Percentiles rank a stretch among this genome's conserved stretches.
These are phyloP conservation scores for Colletotrichum viniferum DNA, from an alignment of 2,329 filamentous ascomycete species.

Conservation along the genomic window DNA sequence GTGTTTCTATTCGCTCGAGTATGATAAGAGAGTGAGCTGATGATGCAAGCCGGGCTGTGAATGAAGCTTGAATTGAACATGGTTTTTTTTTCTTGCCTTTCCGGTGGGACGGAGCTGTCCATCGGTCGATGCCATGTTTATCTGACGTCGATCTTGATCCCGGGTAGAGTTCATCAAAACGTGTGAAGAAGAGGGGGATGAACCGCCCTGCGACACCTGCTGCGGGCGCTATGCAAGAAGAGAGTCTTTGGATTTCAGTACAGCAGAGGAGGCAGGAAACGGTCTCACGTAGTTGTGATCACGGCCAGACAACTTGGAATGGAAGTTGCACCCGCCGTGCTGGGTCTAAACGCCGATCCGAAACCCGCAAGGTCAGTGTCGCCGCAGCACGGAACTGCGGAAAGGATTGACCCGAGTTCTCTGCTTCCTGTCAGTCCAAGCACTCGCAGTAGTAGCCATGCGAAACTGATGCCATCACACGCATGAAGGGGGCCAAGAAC, in stretches of 20 bases:
- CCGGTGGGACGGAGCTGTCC: neutral
- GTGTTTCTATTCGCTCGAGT: neutral
- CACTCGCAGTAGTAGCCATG: neutral
- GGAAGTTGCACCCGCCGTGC: neutral
- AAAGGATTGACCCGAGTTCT: neutral
- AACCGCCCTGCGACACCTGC: neutral
- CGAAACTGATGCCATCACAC: neutral
- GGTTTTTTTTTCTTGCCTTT: neutral
- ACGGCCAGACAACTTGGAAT: neutral
- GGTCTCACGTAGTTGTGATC: neutral
- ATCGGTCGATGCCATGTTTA: neutral
- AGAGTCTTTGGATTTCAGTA: neutral
- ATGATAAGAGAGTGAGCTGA: neutral
- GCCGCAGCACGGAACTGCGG: neutral
- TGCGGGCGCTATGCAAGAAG: neutral
- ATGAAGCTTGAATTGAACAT: neutral
- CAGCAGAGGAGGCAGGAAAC: neutral
- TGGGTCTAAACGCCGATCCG: neutral
- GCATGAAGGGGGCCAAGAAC: neutral
- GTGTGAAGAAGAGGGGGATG: neutral
- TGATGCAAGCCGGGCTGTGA: neutral
- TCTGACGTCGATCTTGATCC: neutral
- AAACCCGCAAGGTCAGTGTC: neutral
- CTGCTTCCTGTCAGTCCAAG: neutral
- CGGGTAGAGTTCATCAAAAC: neutral